phyloP scores from a whole-genome alignment of 1,284 basidiomycete genomes.

The Inonotus obliquus region DNA sequence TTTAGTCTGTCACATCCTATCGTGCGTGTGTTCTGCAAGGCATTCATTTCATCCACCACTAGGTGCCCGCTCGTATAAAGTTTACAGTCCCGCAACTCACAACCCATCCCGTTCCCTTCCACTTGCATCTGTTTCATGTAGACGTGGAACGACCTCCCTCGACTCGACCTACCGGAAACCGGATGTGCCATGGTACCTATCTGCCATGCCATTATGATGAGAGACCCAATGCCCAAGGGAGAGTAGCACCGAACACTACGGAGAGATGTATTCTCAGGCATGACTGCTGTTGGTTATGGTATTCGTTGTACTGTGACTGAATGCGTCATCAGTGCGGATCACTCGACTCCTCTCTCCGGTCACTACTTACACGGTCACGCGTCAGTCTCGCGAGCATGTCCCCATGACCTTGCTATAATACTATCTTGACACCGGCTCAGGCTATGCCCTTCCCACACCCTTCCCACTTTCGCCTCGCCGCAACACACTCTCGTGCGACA shows the following conservation, averaged over 20 bases:
- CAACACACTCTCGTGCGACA: background rate
- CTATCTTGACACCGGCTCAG: background rate
- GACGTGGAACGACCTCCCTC: background rate
- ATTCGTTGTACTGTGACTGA: background rate
- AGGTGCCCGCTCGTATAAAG: background rate
- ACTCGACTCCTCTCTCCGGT: background rate
- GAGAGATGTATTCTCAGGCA: background rate
- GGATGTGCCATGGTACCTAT: background rate
- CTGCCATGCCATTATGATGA: background rate
- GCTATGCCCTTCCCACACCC: constrained; percentile 1
- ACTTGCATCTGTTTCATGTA: background rate
- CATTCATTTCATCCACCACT: background rate
- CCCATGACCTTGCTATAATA: background rate
- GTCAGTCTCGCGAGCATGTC: background rate
- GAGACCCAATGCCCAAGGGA: background rate
- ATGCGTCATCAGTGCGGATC: constrained; percentile 1
- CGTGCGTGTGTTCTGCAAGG: constrained; percentile 1
- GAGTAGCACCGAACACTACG: too few species aligned
- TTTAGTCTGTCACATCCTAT: background rate
- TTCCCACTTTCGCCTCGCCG: background rate
- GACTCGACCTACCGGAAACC: background rate
- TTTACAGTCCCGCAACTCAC: background rate
- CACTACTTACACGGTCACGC: constrained; percentile 3
- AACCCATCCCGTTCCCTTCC: background rate
- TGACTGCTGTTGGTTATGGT: background rate